Base-by-base conservation (phyloP, 225 moss, liverwort and hornwort genomes). In the Marchantia paleacea region DNA sequence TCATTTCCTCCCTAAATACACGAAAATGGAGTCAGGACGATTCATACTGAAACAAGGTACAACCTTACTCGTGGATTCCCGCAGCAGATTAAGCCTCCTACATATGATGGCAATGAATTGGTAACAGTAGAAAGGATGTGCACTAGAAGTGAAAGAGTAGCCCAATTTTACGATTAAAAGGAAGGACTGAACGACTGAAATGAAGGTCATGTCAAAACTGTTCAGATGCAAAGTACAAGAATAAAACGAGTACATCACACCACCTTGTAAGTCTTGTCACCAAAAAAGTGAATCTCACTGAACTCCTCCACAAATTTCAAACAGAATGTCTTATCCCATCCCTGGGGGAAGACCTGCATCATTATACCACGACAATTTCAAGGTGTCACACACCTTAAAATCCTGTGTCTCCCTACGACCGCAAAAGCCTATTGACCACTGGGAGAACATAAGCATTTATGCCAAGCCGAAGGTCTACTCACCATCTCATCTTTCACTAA, bases 301-400 rank as follows among this genome's bases (percentile, higher is more conserved):
- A 89, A 97, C 0, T 80, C 86, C 48, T 93, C 92, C 71, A 94
- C 66, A 73, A 94, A 93, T 57, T 79, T 76, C 75, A 97, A 83
- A 82, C 96, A 94, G 79, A 88, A 94, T 55, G 93, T 91, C 82
- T 93, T 94, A 78, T 93, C 93, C 93, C 97, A 97, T 28, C 92
- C 94, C 79, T 25, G 29, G 77, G 97, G 94, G 75, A 97, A 94
- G 51, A 92, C 92, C 94, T 93, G 84, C 39, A 69, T 57, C 25
- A 28, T n/a, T 26, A 26, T 61, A 8, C 39, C 60, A 47, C 12
- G 50, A 31, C 7, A 3, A 10, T 14, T 30, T 26, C 24, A 80
- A 7, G 31, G 39, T 71, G 71, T 71, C 15, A 71, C 48, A 7
- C 66, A 66, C 13, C 66, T 29, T 66, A 4, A 63, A 8, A 22